These are phyloP conservation scores for Albifimbria verrucaria DNA, from an alignment of 2,329 filamentous ascomycete genomes.

Conservation along the genomic window DNA sequence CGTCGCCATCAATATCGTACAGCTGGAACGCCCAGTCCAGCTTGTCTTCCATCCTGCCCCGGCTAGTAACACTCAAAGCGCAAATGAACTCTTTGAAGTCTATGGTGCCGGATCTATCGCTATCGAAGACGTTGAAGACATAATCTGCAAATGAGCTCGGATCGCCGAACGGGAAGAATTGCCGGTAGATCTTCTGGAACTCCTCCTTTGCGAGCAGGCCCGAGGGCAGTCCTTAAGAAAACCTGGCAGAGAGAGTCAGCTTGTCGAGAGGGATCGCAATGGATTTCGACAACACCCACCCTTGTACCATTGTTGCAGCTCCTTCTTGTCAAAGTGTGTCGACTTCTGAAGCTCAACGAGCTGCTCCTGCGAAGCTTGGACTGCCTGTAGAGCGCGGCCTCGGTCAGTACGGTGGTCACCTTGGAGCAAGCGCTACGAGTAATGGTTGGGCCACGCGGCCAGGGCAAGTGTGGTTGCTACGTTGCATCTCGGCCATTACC, in stretches of 20 bases:
- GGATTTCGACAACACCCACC: slow-evolving; percentile 66
- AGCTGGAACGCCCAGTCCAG: slow-evolving; percentile 99
- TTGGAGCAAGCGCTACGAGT: neutral
- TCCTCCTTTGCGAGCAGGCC: slow-evolving; percentile 97
- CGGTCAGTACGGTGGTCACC: slow-evolving; percentile 3
- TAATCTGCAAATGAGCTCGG: slow-evolving; percentile 97
- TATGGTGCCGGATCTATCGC: slow-evolving; percentile 94
- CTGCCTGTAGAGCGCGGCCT: slow-evolving; percentile 59
- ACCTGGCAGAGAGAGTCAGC: slow-evolving; percentile 59
- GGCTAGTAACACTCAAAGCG: slow-evolving; percentile 91
- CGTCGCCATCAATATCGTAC: slow-evolving; percentile 98
- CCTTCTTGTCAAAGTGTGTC: slow-evolving; percentile 99
- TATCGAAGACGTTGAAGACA: slow-evolving; percentile 98
- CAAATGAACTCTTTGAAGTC: slow-evolving; percentile 99
- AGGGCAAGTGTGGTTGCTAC: too few relatives aligned
- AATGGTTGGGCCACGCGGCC: too few relatives aligned
- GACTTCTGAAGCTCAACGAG: slow-evolving; percentile 92
- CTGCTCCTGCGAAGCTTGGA: slow-evolving; percentile 98
- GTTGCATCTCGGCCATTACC: neutral
- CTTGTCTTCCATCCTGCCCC: slow-evolving; percentile 99
- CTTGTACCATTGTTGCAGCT: slow-evolving; percentile 99
- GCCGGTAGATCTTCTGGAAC: slow-evolving; percentile 99
- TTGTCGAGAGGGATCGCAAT: slow-evolving; percentile 1
- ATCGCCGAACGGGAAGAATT: slow-evolving; percentile 98
- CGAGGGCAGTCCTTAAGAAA: slow-evolving; percentile 96